These are phyloP conservation scores for Hippophae gyantsensis DNA, from an alignment of 306 rosid species.

Conservation along the genomic window DNA sequence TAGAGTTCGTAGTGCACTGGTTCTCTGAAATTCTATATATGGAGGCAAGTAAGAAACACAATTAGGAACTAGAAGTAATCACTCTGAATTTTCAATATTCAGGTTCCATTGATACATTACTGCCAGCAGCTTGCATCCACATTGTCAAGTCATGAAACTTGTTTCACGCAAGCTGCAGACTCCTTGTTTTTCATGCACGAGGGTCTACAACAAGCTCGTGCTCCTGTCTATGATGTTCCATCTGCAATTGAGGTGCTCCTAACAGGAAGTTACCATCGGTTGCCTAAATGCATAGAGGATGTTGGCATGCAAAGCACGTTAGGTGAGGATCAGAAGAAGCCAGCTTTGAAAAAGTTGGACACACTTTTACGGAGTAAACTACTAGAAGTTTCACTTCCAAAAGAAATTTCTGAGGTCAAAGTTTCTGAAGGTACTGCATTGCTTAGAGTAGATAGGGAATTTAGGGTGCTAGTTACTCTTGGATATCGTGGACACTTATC, in stretches of 20 bases:
- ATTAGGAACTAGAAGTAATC: neutral
- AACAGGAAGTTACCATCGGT: slow-evolving; percentile 65
- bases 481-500: slow-evolving; percentile 94
- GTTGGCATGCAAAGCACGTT: slow-evolving; percentile 63
- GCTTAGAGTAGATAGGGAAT: slow-evolving; percentile 78
- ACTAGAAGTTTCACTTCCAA: slow-evolving; percentile 71
- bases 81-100: slow-evolving; percentile 17
- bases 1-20: too few relatives aligned
- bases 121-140: slow-evolving; percentile 87
- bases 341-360: slow-evolving; percentile 87
- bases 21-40: too few relatives aligned
- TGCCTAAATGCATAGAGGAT: slow-evolving; percentile 88
- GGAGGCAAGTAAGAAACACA: neutral
- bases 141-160: slow-evolving; percentile 80
- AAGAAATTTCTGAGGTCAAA: slow-evolving; percentile 66
- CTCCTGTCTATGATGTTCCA: slow-evolving; percentile 94
- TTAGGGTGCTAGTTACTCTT: slow-evolving; percentile 77
- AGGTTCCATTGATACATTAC: slow-evolving; percentile 93
- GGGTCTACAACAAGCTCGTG: slow-evolving; percentile 97
- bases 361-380: slow-evolving; percentile 76
- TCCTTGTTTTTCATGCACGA: slow-evolving; percentile 97
- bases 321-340: slow-evolving; percentile 71
- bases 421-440: slow-evolving; percentile 71
- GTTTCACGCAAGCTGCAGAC: slow-evolving; percentile 97
- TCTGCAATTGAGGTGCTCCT: slow-evolving; percentile 86